Evolutionary conservation across 2,329 filamentous ascomycete species (phyloP).

Genomic region (Stromatinia cepivora): DNA sequence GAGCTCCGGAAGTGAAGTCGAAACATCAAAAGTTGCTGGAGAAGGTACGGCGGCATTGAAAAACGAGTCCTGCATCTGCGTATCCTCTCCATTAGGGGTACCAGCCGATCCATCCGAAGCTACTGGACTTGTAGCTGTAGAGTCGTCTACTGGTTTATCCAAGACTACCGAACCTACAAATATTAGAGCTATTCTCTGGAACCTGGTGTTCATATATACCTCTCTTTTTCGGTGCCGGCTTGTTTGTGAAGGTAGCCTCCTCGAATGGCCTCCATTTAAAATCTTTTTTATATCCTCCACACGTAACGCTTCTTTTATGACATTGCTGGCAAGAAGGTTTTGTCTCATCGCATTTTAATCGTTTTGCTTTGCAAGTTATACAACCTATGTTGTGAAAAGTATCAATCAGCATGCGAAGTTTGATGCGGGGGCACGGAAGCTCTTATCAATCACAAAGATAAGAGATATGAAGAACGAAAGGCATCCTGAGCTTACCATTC

Average conservation of each 20-base stretch:
- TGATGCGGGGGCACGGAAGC: constrained; percentile 12
- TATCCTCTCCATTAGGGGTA: constrained; percentile 33
- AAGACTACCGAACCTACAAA: constrained; percentile 32
- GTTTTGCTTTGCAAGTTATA: constrained; percentile 71
- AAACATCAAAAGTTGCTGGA: constrained; percentile 26
- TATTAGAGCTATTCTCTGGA: constrained; percentile 26
- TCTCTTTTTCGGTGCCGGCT: constrained; percentile 38
- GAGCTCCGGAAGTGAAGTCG: constrained; percentile 30
- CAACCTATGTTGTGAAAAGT: constrained; percentile 54
- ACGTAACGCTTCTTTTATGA: constrained; percentile 61
- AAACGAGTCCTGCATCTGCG: constrained; percentile 38
- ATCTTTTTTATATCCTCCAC: constrained; percentile 72
- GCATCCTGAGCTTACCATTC: constrained; percentile 58
- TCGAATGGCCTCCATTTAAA: constrained; percentile 75
- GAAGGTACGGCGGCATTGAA: constrained; percentile 36
- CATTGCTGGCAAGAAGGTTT: constrained; percentile 69
- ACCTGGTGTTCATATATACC: constrained; percentile 26
- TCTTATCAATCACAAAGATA: constrained; percentile 36
- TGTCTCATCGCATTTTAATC: constrained; percentile 72
- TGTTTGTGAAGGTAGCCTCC: constrained; percentile 56
- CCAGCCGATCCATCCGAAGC: constrained; percentile 35
- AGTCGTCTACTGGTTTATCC: constrained; percentile 30
- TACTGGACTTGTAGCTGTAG: constrained; percentile 28
- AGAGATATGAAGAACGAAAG: constrained; percentile 24
- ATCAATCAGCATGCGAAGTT: constrained; percentile 24